A percentile compares a stretch with the other conserved stretches of the same genome.
Evolutionary conservation across 1,284 basidiomycete species (phyloP).

Genomic region (Rhodotorula sp.): DNA sequence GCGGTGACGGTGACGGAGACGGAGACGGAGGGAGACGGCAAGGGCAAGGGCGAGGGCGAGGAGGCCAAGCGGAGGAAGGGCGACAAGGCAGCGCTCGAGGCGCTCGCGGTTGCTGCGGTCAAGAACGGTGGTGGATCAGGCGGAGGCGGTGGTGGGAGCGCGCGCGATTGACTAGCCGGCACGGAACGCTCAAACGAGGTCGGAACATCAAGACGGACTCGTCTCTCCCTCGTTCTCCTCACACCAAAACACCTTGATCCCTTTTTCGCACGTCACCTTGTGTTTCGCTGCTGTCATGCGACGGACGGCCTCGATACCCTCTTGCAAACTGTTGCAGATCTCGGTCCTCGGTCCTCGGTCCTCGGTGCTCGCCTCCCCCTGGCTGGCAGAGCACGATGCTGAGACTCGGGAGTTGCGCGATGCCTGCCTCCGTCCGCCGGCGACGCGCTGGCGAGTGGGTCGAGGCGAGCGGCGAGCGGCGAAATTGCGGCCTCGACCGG

Average conservation of each 20-base stretch:
- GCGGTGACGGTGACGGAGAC: background rate
- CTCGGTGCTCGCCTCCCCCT: no score
- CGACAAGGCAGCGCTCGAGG: conserved; percentile 3
- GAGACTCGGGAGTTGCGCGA: no score
- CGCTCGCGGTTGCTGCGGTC: conserved; percentile 3
- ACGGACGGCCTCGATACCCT: background rate
- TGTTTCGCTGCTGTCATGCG: background rate
- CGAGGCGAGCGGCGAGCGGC: no score
- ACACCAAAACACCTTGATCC: no score
- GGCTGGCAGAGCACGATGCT: no score
- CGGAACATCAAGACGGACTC: background rate
- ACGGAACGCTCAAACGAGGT: background rate
- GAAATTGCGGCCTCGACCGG: no score
- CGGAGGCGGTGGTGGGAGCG: background rate
- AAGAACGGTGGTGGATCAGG: background rate
- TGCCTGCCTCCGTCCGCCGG: no score
- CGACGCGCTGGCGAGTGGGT: no score
- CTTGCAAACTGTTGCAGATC: background rate
- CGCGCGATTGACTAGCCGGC: background rate
- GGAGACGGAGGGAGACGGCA: background rate
- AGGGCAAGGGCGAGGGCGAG: no score
- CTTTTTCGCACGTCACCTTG: background rate
- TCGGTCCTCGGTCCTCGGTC: background rate
- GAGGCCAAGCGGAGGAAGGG: background rate
- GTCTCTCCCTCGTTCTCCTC: background rate